Conservation (phyloP, 768 basidiomycete species). For the Leccinum olivaceopallidum region DNA sequence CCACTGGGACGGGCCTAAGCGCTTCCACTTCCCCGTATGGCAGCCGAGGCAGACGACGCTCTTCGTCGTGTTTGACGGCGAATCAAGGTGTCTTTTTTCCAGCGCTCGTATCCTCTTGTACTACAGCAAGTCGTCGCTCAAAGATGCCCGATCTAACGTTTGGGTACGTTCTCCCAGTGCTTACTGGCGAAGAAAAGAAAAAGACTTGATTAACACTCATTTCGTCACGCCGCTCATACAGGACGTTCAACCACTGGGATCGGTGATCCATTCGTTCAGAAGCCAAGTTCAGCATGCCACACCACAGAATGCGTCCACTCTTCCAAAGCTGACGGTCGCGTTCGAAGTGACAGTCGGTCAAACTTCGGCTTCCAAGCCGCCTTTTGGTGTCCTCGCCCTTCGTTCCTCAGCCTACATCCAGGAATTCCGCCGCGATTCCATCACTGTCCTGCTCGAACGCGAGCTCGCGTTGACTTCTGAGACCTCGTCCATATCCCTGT, state of each 20-base stretch:
- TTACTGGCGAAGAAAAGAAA: background rate
- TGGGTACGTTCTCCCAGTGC: conserved; percentile 18
- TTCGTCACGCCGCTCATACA: too few species aligned
- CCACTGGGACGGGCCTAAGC: conserved; percentile 27
- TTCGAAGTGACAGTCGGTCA: conserved; percentile 19
- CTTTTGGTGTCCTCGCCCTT: too few species aligned
- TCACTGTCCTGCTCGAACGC: conserved; percentile 16
- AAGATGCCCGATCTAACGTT: conserved; percentile 12
- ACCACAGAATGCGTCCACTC: conserved; percentile 13
- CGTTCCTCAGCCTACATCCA: too few species aligned
- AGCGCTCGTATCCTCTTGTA: conserved; percentile 23
- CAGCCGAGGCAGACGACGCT: conserved; percentile 27
- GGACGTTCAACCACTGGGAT: conserved; percentile 21
- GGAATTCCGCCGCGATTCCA: conserved; percentile 6
- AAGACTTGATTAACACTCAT: too few species aligned
- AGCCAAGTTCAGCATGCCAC: background rate
- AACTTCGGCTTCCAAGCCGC: too few species aligned
- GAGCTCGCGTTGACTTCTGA: conserved; percentile 19
- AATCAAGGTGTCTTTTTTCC: conserved; percentile 24
- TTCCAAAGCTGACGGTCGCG: conserved; percentile 21
- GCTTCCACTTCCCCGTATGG: conserved; percentile 22
- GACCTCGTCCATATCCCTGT: conserved; percentile 18
- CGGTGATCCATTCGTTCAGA: conserved; percentile 11
- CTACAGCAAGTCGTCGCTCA: conserved; percentile 6
- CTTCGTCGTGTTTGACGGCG: conserved; percentile 22